These are phyloP conservation scores for Mycocentrospora acerina DNA, from an alignment of 2,329 filamentous ascomycete genomes.

Conservation along the genomic window DNA sequence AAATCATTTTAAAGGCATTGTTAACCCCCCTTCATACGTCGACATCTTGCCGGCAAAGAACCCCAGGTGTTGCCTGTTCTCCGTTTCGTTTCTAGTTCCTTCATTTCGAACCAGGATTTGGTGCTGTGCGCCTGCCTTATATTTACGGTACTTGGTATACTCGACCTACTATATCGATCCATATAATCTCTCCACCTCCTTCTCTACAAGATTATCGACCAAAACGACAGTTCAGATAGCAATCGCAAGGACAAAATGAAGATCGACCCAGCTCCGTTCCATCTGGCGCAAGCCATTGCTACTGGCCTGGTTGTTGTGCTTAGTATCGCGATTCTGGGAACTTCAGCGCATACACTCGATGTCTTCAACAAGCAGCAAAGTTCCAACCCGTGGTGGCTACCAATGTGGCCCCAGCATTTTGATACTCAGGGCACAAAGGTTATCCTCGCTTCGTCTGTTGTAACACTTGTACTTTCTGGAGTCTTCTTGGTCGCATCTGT, in stretches of 20 bases:
- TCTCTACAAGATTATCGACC: background rate
- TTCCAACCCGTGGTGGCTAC: slow-evolving; percentile 51
- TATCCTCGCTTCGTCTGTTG: slow-evolving; percentile 42
- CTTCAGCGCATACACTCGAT: slow-evolving; percentile 46
- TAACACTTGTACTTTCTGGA: slow-evolving; percentile 43
- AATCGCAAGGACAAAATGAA: slow-evolving; percentile 26
- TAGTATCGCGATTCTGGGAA: slow-evolving; percentile 46
- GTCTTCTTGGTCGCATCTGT: slow-evolving; percentile 37
- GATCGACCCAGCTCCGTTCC: slow-evolving; percentile 41
- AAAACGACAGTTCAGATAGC: background rate
- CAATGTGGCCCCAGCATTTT: slow-evolving; percentile 52
- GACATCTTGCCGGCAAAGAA: slow-evolving; percentile 18
- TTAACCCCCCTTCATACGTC: slow-evolving; percentile 19
- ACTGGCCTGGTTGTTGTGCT: slow-evolving; percentile 43
- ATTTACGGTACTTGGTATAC: background rate
- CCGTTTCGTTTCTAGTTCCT: slow-evolving; percentile 14
- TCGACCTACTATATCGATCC: background rate
- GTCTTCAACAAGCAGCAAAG: slow-evolving; percentile 46
- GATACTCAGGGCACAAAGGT: slow-evolving; percentile 47
- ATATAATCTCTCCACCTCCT: too few relatives aligned
- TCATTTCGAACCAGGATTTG: slow-evolving; percentile 22
- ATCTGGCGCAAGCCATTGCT: slow-evolving; percentile 36
- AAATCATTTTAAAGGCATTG: slow-evolving; percentile 39
- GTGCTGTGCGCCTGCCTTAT: slow-evolving; percentile 13
- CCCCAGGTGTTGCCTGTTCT: slow-evolving; percentile 8